A percentile compares a stretch with the other conserved stretches of the same genome.
Evolutionary conservation across 768 basidiomycete species (phyloP).

Genomic region (Crepidotus variabilis): DNA sequence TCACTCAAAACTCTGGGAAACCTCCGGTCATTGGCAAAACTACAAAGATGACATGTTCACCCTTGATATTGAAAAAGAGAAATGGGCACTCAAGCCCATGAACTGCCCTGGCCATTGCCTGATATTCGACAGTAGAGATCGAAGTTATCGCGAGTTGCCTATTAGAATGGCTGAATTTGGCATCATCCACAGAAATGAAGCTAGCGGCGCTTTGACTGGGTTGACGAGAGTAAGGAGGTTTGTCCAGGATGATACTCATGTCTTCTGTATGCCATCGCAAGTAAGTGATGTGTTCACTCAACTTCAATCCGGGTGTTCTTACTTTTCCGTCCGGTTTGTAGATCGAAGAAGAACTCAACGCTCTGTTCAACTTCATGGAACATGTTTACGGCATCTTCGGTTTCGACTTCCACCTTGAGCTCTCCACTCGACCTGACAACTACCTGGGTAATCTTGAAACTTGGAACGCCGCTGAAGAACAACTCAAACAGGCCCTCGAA

Average conservation of each 20-base stretch:
- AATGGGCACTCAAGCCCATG: conserved; percentile 97
- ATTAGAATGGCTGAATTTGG: conserved; percentile 99
- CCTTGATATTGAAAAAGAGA: conserved; percentile 93
- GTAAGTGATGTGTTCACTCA: conserved; percentile 29
- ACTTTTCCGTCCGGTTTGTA: conserved; percentile 23
- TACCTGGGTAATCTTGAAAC: conserved; percentile 85
- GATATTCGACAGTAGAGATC: conserved; percentile 92
- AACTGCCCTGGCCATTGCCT: conserved; percentile 98
- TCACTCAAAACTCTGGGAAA: conserved; percentile 95
- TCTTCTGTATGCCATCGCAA: conserved; percentile 95
- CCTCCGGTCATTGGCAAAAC: conserved; percentile 97
- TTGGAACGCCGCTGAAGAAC: conserved; percentile 90
- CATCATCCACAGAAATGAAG: conserved; percentile 95
- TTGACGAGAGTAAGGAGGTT: conserved; percentile 92
- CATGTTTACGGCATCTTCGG: conserved; percentile 92
- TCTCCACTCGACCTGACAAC: conserved; percentile 96
- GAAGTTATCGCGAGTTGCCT: conserved; percentile 93
- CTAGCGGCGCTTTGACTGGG: conserved; percentile 90
- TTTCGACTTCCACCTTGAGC: conserved; percentile 88
- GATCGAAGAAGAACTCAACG: conserved; percentile 84
- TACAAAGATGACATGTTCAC: conserved; percentile 98
- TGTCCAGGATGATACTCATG: conserved; percentile 97
- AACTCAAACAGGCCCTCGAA: conserved; percentile 81
- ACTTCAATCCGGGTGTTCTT: not conserved
- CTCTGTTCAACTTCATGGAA: conserved; percentile 93